phyloP scores from a whole-genome alignment of 1,284 basidiomycete species.

The Cryptococcus sp. region DNA sequence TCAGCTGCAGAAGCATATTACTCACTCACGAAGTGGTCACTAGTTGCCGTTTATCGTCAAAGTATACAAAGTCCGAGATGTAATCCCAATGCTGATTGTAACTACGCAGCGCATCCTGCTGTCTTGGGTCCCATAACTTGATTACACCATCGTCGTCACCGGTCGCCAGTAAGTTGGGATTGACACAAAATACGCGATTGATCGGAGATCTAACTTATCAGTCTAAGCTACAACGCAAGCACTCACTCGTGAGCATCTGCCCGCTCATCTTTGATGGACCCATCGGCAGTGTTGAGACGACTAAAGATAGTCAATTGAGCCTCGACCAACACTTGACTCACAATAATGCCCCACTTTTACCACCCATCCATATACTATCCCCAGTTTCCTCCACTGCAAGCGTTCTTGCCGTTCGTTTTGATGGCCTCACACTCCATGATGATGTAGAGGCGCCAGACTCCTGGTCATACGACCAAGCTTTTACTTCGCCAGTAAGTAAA shows the following conservation, averaged over 20 bases:
- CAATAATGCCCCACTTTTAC: constrained; percentile 81
- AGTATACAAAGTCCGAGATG: constrained; percentile 88
- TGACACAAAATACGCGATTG: constrained; percentile 73
- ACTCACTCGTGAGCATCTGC: constrained; percentile 77
- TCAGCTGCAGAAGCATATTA: background rate
- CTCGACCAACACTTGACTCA: constrained; percentile 54
- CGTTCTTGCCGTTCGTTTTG: constrained; percentile 69
- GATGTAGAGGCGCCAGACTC: constrained; percentile 53
- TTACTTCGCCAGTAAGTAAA: constrained; percentile 79
- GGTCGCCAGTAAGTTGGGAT: constrained; percentile 71
- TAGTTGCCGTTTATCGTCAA: constrained; percentile 79
- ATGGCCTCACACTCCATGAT: constrained; percentile 48
- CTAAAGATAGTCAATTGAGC: constrained; percentile 23
- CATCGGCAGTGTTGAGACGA: constrained; percentile 56
- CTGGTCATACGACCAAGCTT: constrained; percentile 71
- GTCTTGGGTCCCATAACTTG: constrained; percentile 90
- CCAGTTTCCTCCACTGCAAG: constrained; percentile 69
- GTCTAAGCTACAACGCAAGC: constrained; percentile 15
- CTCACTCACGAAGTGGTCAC: constrained; percentile 73
- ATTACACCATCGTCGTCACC: constrained; percentile 94
- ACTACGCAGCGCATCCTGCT: constrained; percentile 63
- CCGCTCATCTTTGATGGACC: constrained; percentile 64
- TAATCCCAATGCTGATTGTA: constrained; percentile 93
- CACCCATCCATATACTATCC: constrained; percentile 68
- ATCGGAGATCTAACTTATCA: constrained; percentile 67